Base-by-base conservation (phyloP, 2,329 filamentous ascomycete species). In the Fusarium goolgardi region DNA sequence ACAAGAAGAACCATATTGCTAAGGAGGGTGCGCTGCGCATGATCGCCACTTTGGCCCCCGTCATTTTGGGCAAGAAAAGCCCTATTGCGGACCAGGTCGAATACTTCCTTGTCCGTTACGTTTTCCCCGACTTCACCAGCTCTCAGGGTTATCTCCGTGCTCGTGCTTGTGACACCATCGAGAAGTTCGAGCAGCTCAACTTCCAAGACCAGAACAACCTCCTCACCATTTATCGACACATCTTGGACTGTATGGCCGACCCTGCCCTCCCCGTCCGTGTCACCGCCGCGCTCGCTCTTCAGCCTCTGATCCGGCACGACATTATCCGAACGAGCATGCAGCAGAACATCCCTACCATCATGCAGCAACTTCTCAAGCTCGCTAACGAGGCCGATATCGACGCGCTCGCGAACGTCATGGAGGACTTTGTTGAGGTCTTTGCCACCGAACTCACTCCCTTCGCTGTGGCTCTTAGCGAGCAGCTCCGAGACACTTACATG, bases 341-440 rank as follows among this genome's bases (percentile, higher is more conserved):
- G 81, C 90, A 94, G 75, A 97, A 94, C 78, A 99, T 99, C 71
- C 94, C 96, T 18, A 96, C 97, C 75, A 98, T 99, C 75, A 99
- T 99, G 96, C 96, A 98, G 81, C 95, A 99, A 80, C 86, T 99
- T 16, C 85, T 99, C 55, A 98, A 98, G 82, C 84, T 99, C 59
- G 95, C 96, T 29, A 99, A 99, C 76, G 96, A 99, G 80, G 96
- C 96, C 60, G 96, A 99, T 76, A 95, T 99, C 47, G 96, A 99
- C 79, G 94, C 96, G 7, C 85, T 99, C 40, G 95, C 96, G 23
- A 98, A 98, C 75, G 96, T 99, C 39, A 99, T 99, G 96, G 96
- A 99, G 80, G 96, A 99, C 76, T 99, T 99, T 76, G 96, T 99
- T 45, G 96, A 99, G 79, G 94, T 98, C 4, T 99, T 99, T 76